phyloP scores from a whole-genome alignment of 1,284 basidiomycete genomes.

The Cryptococcus maquisensis region DNA sequence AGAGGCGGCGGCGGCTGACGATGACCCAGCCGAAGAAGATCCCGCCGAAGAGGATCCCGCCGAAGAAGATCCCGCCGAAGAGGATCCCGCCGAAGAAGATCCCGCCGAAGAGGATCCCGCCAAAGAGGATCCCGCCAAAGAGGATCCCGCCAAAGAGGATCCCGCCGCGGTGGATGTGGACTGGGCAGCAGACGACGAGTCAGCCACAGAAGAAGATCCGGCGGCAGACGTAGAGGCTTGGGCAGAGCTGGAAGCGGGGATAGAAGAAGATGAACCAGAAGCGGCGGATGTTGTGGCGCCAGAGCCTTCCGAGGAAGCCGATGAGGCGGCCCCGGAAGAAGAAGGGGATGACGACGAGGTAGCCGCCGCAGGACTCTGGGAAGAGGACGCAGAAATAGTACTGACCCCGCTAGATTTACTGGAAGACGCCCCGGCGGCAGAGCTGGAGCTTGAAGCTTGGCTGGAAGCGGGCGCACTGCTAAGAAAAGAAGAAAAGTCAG shows the following conservation, averaged over 20 bases:
- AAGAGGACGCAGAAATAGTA: not conserved
- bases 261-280: slow-evolving; percentile 3
- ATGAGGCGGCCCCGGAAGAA: not conserved
- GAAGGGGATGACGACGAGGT: slow-evolving; percentile 5
- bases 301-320: not conserved
- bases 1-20: too few relatives aligned
- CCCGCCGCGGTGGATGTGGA: not conserved
- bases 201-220: not conserved
- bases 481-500: too few relatives aligned
- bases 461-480: too few relatives aligned
- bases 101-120: not conserved
- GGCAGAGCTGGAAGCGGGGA: slow-evolving; percentile 1
- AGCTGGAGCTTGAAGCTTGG: too few relatives aligned
- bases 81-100: not conserved
- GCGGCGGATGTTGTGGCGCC: too few relatives aligned
- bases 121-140: slow-evolving; percentile 1
- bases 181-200: slow-evolving; percentile 3
- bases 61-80: slow-evolving; percentile 1
- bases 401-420: not conserved
- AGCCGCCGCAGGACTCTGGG: not conserved
- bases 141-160: not conserved
- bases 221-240: slow-evolving; percentile 3
- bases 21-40: slow-evolving; percentile 1
- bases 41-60: not conserved
- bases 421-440: not conserved